Evolutionary conservation across 768 basidiomycete species (phyloP), one percentile per base, ranked within the genome.

Genomic region (Hemileccinum rubropunctum): DNA sequence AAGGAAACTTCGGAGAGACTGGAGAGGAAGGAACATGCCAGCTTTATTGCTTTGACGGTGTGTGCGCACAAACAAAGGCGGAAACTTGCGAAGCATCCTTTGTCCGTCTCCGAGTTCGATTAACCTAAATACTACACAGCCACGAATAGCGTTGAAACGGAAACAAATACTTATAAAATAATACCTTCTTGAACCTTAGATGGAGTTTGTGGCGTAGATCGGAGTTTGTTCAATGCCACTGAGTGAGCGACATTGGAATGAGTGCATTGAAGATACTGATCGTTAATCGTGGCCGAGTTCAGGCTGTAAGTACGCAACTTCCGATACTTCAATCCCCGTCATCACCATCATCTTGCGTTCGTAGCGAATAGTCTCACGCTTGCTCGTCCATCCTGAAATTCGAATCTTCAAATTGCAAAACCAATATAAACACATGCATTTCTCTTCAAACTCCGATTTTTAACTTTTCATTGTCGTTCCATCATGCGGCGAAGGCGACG

Each of bases 361-460:
- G n/a, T 30, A 30, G 4, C 40, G 7, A 9, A 17, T 28, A 42
- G 9, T 23, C 20, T 2, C 41, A 42, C 27, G 39, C n/a, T n/a
- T n/a, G 11, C 28, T 30, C 28, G 7, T 30, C 28, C 28, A 12
- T 30, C 11, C 4, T 5, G 9, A 28, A 4, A 28, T 28, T 9
- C 27, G 27, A 28, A 30, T 23, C 9, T 30, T 12, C 2, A 3
- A 15, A 50, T 52, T 51, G 33, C 54, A 51, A 35, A 46, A n/a
- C 1, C 8, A 28, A 45, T 23, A 6, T 47, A 30, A 58, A 59
- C 54, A 58, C 58, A 61, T 61, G 59, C 14, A 20, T 6, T 35
- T 3, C 15, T 18, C 51, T 63, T 63, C 39, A 60, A 61, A 57
- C 61, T 61, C 60, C 60, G 60, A 62, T 53, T 9, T 45, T 57